Conservation (phyloP, 257 asterid species). For the Fraxinus quadrangulata region DNA sequence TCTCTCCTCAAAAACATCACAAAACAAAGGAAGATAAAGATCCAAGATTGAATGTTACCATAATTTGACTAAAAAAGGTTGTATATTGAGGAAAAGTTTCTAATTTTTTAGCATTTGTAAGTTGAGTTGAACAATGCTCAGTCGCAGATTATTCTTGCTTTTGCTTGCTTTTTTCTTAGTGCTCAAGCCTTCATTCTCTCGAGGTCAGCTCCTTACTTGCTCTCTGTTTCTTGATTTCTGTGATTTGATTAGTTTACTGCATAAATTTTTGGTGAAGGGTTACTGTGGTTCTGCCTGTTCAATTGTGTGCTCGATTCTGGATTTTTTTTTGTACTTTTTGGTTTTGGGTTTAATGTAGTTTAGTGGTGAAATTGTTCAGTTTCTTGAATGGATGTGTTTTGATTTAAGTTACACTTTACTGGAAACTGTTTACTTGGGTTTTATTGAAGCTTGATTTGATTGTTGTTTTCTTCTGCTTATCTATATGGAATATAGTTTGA, state of each 20-base stretch:
- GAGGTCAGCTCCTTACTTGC: conserved; percentile 32
- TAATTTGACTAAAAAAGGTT: background rate
- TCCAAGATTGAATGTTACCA: conserved; percentile 27
- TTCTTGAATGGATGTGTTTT: conserved; percentile 18
- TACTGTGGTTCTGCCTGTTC: conserved; percentile 12
- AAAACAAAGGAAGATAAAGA: conserved; percentile 18
- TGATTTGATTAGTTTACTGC: background rate
- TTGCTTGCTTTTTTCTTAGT: conserved; percentile 36
- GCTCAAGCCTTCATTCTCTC: conserved; percentile 45
- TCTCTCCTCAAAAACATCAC: conserved; percentile 22
- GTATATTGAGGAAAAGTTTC: conserved; percentile 9
- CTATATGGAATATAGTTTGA: background rate
- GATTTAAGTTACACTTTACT: background rate
- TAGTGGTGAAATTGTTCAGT: conserved; percentile 13
- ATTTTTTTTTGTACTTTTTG: background rate
- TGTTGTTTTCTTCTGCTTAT: conserved; percentile 9
- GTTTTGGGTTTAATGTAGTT: conserved; percentile 7
- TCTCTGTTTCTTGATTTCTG: conserved; percentile 1
- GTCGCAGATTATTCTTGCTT: conserved; percentile 35
- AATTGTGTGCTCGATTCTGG: conserved; percentile 12
- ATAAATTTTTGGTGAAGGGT: background rate
- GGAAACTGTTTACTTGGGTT: conserved; percentile 25
- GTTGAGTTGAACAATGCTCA: conserved; percentile 38
- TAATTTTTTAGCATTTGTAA: conserved; percentile 24
- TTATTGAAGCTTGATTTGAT: conserved; percentile 18